Percentiles rank a stretch among this genome's conserved stretches.
These are phyloP conservation scores for Aspergillus chevalieri DNA, from an alignment of 2,329 filamentous ascomycete species.

Conservation along the genomic window DNA sequence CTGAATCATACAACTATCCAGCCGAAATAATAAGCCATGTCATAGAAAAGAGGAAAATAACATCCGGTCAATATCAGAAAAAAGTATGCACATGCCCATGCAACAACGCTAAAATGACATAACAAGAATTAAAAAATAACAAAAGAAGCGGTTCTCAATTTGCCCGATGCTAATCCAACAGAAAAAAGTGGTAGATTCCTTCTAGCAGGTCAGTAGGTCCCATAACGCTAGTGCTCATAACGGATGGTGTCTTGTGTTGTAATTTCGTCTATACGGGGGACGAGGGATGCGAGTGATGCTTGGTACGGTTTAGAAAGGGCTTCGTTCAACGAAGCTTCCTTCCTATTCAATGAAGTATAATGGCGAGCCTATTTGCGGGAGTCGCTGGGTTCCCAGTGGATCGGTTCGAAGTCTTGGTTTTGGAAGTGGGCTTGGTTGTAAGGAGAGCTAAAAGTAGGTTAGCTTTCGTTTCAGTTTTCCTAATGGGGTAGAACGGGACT, in stretches of 20 bases:
- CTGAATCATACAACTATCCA: not conserved
- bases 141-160: not conserved
- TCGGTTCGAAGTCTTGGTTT: slow-evolving; percentile 41
- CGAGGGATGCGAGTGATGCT: too few relatives aligned
- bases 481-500: slow-evolving; percentile 6
- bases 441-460: slow-evolving; percentile 28
- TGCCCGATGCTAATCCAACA: not conserved
- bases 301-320: too few relatives aligned
- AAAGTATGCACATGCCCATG: not conserved
- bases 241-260: too few relatives aligned
- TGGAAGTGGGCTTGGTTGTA: slow-evolving; percentile 43
- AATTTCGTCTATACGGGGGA: too few relatives aligned
- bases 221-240: too few relatives aligned
- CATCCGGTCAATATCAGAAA: not conserved
- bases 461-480: not conserved
- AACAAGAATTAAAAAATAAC: not conserved
- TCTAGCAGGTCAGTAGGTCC: too few relatives aligned
- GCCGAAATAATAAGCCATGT: too few relatives aligned
- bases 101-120: not conserved
- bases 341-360: not conserved
- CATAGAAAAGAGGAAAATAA: not conserved
- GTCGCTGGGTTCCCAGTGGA: slow-evolving; percentile 40
- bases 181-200: not conserved
- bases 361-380: slow-evolving; percentile 22
- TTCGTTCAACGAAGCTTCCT: not conserved